Evolutionary conservation across 805 yeast species (phyloP), one percentile per base, ranked within the genome.

Genomic region (Saccharomycodes ludwigii): DNA sequence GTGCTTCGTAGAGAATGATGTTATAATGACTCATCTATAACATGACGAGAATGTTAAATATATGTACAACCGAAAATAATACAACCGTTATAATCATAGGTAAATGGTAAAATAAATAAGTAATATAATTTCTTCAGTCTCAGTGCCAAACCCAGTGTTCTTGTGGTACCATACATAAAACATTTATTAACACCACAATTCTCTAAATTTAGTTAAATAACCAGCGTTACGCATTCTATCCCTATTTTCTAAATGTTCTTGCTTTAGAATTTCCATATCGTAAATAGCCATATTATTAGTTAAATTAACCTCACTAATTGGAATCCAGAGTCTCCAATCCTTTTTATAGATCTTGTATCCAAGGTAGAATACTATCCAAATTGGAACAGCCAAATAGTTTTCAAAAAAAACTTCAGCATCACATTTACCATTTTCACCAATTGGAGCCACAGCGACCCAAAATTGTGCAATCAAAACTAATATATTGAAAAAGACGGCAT

Each of bases 401-500:
- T 65, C 54, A 58, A 73, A 73, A 51, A 73, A 73, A 25, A 52
- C 47, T 24, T 50, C 46, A 24, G 60, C 61, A 31, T 52, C 53
- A 11, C 32, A 33, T 19, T 36, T 32, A 21, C 66, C 66, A 5
- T 43, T 56, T 7, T 47, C 34, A 4, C 45, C 73, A 30, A 73
- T 50, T 29, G 82, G 79, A 48, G 63, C 72, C 31, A 73, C 48
- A 3, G 80, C 75, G 31, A 76, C 67, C 73, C 77, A 73, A 50
- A 74, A 71, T 48, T 72, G 76, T 2, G 74, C 76, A 34, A 64
- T 52, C 18, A 73, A 46, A 18, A 73, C 66, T 31, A 73, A 53
- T 10, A 56, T 37, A 35, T 68, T 66, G 38, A 74, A 54, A 17
- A 59, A 37, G 9, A 68, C 52, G n/a, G 71, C 76, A 45, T 58